Evolutionary conservation across 2,329 filamentous ascomycete genomes (phyloP).

Genomic region (Fusarium zealandicum): DNA sequence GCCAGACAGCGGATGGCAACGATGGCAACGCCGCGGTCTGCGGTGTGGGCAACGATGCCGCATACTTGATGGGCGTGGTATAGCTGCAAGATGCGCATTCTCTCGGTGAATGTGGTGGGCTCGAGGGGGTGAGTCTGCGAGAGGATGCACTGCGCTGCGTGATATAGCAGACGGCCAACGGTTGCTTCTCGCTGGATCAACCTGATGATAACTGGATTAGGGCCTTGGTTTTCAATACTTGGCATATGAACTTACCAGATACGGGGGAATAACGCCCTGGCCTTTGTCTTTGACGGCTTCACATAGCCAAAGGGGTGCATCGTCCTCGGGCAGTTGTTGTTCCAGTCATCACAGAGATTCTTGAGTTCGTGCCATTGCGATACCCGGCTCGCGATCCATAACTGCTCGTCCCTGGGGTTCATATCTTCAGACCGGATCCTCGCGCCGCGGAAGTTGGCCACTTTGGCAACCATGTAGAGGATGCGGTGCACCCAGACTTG

Average conservation of each 20-base stretch:
- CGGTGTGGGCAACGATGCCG: slow-evolving; percentile 85
- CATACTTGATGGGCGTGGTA: slow-evolving; percentile 86
- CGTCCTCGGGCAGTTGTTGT: slow-evolving; percentile 76
- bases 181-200: slow-evolving; percentile 83
- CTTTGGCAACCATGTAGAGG: slow-evolving; percentile 85
- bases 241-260: slow-evolving; percentile 68
- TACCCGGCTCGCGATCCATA: slow-evolving; percentile 68
- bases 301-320: slow-evolving; percentile 89
- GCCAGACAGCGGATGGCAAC: slow-evolving; percentile 81
- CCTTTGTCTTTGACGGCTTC: slow-evolving; percentile 69
- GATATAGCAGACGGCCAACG: slow-evolving; percentile 85
- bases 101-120: slow-evolving; percentile 62
- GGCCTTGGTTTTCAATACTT: neutral
- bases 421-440: slow-evolving; percentile 67
- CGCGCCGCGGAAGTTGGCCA: slow-evolving; percentile 82
- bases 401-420: slow-evolving; percentile 68
- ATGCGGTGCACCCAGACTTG: slow-evolving; percentile 90
- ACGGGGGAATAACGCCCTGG: slow-evolving; percentile 82
- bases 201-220: slow-evolving; percentile 53
- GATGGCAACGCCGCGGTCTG: slow-evolving; percentile 79
- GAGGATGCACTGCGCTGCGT: slow-evolving; percentile 83
- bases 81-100: slow-evolving; percentile 74
- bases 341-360: slow-evolving; percentile 84
- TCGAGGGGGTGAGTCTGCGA: slow-evolving; percentile 79
- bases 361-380: slow-evolving; percentile 84